Evolutionary conservation across 2,329 filamentous ascomycete species (phyloP).

Genomic region (Apiospora koreana): DNA sequence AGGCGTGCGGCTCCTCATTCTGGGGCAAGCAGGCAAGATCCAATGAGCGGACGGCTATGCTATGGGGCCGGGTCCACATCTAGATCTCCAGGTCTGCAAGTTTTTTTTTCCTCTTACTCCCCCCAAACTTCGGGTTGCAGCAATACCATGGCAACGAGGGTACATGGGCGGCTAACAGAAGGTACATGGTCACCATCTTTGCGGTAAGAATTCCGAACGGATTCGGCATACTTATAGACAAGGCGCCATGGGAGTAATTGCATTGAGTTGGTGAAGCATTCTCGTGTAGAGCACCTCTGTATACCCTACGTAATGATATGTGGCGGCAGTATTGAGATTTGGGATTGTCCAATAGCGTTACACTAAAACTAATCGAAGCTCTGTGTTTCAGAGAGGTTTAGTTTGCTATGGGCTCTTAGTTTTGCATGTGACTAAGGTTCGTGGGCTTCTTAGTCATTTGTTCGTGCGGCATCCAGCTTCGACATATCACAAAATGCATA

Average conservation of each 20-base stretch:
- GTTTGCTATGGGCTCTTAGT: neutral
- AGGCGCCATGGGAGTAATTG: neutral
- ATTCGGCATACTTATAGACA: neutral
- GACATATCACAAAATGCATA: neutral
- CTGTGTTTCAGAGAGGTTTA: neutral
- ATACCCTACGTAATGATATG: neutral
- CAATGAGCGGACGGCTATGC: conserved; percentile 1
- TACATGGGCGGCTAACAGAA: neutral
- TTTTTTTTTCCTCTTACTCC: conserved; percentile 12
- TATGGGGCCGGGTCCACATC: conserved; percentile 10
- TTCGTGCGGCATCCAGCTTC: neutral
- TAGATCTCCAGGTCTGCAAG: conserved; percentile 20
- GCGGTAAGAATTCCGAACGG: neutral
- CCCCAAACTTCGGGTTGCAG: neutral
- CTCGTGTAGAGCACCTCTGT: neutral
- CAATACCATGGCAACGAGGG: neutral
- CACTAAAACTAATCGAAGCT: conserved; percentile 8
- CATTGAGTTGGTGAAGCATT: neutral
- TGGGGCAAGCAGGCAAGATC: neutral
- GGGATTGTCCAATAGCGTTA: conserved; percentile 10
- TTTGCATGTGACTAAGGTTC: conserved; percentile 5
- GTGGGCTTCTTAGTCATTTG: neutral
- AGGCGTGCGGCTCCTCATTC: conserved; percentile 1
- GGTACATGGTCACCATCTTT: neutral
- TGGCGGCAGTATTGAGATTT: neutral